These are phyloP conservation scores for Bipolaris cookei DNA, from an alignment of 2,329 filamentous ascomycete species.

Conservation along the genomic window DNA sequence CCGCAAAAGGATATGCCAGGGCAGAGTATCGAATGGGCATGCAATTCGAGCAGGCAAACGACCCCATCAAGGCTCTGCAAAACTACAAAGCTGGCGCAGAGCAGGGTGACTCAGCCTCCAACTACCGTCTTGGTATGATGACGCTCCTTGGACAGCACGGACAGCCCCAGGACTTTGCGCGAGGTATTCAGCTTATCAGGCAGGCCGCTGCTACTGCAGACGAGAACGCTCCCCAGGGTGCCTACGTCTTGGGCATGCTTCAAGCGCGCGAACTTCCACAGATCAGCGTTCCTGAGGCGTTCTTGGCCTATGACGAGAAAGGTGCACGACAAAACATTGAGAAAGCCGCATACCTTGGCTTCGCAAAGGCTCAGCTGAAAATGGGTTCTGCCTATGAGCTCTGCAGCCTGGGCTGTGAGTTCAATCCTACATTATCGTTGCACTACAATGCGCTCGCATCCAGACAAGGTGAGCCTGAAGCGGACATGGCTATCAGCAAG, in stretches of 20 bases:
- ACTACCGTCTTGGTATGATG: slow-evolving; percentile 94
- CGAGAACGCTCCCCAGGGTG: slow-evolving; percentile 95
- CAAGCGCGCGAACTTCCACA: slow-evolving; percentile 90
- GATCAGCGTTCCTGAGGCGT: slow-evolving; percentile 75
- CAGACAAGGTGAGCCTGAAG: slow-evolving; percentile 89
- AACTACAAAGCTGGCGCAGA: slow-evolving; percentile 86
- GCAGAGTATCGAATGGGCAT: slow-evolving; percentile 98
- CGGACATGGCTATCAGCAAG: slow-evolving; percentile 94
- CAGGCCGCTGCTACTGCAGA: slow-evolving; percentile 85
- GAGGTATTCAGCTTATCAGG: slow-evolving; percentile 81
- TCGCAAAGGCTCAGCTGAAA: slow-evolving; percentile 94
- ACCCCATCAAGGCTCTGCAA: slow-evolving; percentile 85
- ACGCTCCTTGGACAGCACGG: slow-evolving; percentile 92
- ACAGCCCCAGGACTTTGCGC: slow-evolving; percentile 78
- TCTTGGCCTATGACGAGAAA: slow-evolving; percentile 73
- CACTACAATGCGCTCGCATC: slow-evolving; percentile 96
- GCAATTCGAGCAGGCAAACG: slow-evolving; percentile 95
- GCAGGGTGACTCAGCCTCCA: slow-evolving; percentile 84
- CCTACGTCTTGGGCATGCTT: slow-evolving; percentile 95
- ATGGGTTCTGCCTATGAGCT: slow-evolving; percentile 97
- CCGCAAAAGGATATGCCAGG: slow-evolving; percentile 82
- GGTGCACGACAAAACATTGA: slow-evolving; percentile 87
- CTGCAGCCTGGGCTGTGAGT: slow-evolving; percentile 91
- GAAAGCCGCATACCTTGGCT: slow-evolving; percentile 93
- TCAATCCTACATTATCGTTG: slow-evolving; percentile 87